These are phyloP conservation scores for Cochlearia excelsa DNA, from an alignment of 345 rosid genomes.

Conservation along the genomic window DNA sequence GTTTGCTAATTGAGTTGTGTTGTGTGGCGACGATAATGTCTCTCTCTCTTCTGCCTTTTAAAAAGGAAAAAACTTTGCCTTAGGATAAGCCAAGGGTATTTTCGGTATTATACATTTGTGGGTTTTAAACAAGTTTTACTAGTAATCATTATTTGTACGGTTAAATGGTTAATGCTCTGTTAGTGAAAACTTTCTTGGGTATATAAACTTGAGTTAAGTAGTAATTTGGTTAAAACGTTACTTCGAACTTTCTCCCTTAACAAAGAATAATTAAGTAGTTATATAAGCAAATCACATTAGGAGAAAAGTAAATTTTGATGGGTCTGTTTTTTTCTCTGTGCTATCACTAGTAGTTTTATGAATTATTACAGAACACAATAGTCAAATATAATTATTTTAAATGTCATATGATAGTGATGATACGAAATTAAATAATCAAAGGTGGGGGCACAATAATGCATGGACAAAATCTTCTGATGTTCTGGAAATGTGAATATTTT, in stretches of 20 bases:
- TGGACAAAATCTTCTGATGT: conserved; percentile 33
- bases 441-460: conserved; percentile 24
- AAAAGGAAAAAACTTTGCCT: conserved; percentile 24
- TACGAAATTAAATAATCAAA: neutral
- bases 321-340: neutral
- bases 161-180: conserved; percentile 19
- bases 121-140: neutral
- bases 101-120: neutral
- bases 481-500: too few relatives aligned
- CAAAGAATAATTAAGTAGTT: too few relatives aligned
- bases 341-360: conserved; percentile 4
- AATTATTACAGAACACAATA: conserved; percentile 14
- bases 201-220: conserved; percentile 3
- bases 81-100: conserved; percentile 47
- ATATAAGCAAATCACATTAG: too few relatives aligned
- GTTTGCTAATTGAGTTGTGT: conserved; percentile 1
- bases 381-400: neutral
- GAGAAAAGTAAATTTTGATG: neutral
- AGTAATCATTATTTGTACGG: conserved; percentile 23
- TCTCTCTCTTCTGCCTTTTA: conserved; percentile 28
- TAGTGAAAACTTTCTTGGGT: conserved; percentile 6
- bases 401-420: conserved; percentile 23
- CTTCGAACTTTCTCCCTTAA: too few relatives aligned
- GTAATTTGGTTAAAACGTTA: neutral
- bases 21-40: conserved; percentile 25